A percentile compares a stretch with the other conserved stretches of the same genome.
These are phyloP conservation scores for Sporisorium scitamineum DNA, from an alignment of 1,284 basidiomycete species.

Conservation along the genomic window DNA sequence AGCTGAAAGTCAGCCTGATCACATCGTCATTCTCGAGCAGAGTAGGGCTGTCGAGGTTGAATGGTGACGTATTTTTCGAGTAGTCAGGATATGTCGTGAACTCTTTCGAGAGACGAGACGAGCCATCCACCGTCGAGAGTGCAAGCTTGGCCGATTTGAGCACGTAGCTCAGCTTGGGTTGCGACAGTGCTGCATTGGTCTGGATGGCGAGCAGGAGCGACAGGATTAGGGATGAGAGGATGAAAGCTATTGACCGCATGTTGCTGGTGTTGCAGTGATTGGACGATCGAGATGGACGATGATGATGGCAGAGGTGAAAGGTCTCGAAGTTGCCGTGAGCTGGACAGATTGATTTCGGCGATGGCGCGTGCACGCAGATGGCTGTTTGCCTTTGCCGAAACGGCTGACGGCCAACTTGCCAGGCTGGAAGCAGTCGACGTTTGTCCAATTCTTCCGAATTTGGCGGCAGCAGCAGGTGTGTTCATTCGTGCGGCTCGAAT, in stretches of 20 bases:
- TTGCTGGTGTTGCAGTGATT: background rate
- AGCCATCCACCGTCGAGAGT: constrained; percentile 48
- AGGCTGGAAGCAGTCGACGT: constrained; percentile 19
- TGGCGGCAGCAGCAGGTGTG: background rate
- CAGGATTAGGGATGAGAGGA: constrained; percentile 6
- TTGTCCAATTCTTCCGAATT: constrained; percentile 8
- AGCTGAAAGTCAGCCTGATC: constrained; percentile 43
- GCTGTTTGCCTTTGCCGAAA: background rate
- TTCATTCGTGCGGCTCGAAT: constrained; percentile 10
- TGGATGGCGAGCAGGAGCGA: constrained; percentile 27
- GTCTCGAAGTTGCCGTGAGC: too few relatives aligned
- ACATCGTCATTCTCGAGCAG: constrained; percentile 55
- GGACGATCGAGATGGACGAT: background rate
- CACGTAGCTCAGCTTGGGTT: constrained; percentile 50
- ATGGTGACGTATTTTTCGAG: constrained; percentile 32
- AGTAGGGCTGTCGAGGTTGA: constrained; percentile 27
- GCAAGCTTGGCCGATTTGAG: constrained; percentile 48
- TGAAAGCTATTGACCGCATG: constrained; percentile 32
- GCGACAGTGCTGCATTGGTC: constrained; percentile 28
- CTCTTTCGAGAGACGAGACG: constrained; percentile 43
- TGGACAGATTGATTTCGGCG: background rate
- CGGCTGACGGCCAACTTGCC: background rate
- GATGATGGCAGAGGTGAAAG: background rate
- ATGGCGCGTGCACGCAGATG: constrained; percentile 39
- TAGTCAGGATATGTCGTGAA: constrained; percentile 42